Base-by-base conservation (phyloP, 2,329 filamentous ascomycete species). In the Colletotrichum tofieldiae region DNA sequence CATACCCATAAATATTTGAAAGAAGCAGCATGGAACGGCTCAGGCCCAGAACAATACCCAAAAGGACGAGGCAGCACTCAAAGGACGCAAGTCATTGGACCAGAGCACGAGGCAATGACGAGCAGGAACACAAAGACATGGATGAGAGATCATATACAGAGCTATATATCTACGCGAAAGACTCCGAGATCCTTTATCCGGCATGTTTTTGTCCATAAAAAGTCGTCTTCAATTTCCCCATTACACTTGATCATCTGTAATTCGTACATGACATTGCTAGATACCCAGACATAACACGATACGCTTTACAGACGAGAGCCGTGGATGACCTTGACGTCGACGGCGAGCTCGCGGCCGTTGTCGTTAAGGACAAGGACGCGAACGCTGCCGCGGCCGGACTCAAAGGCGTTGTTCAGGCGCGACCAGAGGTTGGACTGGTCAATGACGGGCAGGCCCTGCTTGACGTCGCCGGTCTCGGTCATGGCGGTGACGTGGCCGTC, bases 261-360 rank as follows among this genome's bases (percentile, higher is more conserved):
- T 72, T 72, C 69, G 65, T 72, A 72, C 69, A 72, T 69, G 59
- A 69, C 65, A 72, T 63, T 63, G 65, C 65, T 68, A 73, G 75
- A 76, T 77, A 66, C 75, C 77, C 77, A 72, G 74, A 73, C 60
- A 64, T 62, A 32, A 68, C 54, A 67, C 61, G 66, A 67, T 72
- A 67, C 73, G 73, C 78, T 12, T 86, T 91, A 92, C 83, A 92
- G 85, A 79, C 88, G 89, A 77, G 90, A 91, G 81, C 90, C 90
- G 87, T 99, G 96, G 82, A 98, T 93, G 82, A 97, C 93, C 93
- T 98, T 98, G 92, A 97, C 96, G 91, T 99, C 96, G 78, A 99
- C 96, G 79, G 93, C 95, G 81, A 99, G 92, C 91, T 99, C 96
- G 80, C 93, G 92, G 79, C 95, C 95, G 80, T 93, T 89, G 85